Evolutionary conservation across 164 flowering plant genomes (phyloP), one percentile per base, ranked within the genome.

Genomic region (Vitis riparia): DNA sequence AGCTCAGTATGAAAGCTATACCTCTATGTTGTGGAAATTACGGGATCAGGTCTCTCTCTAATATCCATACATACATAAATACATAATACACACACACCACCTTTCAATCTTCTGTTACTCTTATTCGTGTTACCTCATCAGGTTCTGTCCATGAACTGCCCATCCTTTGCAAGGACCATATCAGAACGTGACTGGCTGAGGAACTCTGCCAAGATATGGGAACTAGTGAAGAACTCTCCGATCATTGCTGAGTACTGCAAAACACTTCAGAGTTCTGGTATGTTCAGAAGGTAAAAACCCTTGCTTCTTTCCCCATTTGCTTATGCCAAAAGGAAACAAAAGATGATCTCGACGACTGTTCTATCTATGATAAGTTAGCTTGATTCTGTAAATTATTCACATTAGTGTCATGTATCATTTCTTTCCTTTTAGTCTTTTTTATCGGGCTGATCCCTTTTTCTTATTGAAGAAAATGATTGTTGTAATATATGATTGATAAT

Each of bases 171-270:
- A 53, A 89, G 87, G 82, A 69, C 88, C 8, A 83, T 92, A 13
- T 87, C 97, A 1, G 97, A 94, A 63, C 89, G 97, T 9, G 97
- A 94, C 30, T 92, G 97, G 98, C 70, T 91, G 75, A 85, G 81
- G 76, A 94, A 87, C 78, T 84, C 92, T 14, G 90, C 89, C 23
- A 88, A 84, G 69, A 86, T 92, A 76, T 94, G 98, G 98, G 97
- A 91, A 15, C 72, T 79, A 12, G 85, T 94, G 68, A 92, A 88
- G 82, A 88, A 77, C 73, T 91, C 97, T 51, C 79, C 92, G 5
- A 76, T 86, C 13, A 82, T 94, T 68, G 75, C 88, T 1, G 97
- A 94, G 56, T 92, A 94, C 55, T 60, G 84, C 75, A 85, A 63
- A 75, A 80, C 82, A 6, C 89, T 94, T 10, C 93, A 87, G 65